Evolutionary conservation across 2,329 filamentous ascomycete species (phyloP).

Genomic region (Exophiala lecanii-corni): DNA sequence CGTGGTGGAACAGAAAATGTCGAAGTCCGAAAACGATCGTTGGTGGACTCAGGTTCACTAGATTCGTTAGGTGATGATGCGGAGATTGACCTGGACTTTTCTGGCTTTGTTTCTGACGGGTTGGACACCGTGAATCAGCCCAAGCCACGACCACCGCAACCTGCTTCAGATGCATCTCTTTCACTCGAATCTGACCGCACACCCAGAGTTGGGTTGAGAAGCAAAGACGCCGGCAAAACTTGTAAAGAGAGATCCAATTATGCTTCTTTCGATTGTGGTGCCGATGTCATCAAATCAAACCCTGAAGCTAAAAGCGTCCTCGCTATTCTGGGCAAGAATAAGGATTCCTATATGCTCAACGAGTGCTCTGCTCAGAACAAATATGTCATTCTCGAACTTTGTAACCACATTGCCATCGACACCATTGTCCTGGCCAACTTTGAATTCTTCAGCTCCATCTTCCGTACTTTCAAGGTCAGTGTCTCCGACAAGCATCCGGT

Average conservation of each 20-base stretch:
- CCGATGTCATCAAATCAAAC: conserved; percentile 87
- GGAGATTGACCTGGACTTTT: conserved; percentile 74
- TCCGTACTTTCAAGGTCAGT: conserved; percentile 82
- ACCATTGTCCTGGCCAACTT: conserved; percentile 97
- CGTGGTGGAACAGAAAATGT: conserved; percentile 38
- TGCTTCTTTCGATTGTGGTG: conserved; percentile 93
- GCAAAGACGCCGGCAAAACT: conserved; percentile 92
- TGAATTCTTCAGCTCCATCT: conserved; percentile 98
- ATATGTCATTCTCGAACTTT: conserved; percentile 90
- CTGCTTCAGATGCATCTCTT: conserved; percentile 40
- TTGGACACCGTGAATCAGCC: conserved; percentile 27
- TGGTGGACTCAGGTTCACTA: conserved; percentile 62
- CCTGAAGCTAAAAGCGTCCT: conserved; percentile 80
- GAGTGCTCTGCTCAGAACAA: conserved; percentile 84
- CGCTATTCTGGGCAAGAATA: conserved; percentile 88
- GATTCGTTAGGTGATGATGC: conserved; percentile 81
- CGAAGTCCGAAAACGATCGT: conserved; percentile 42
- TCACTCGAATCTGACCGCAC: conserved; percentile 39
- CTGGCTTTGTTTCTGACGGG: conserved; percentile 52
- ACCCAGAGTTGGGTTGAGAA: conserved; percentile 58
- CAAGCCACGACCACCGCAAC: conserved; percentile 18
- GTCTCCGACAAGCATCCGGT: conserved; percentile 93
- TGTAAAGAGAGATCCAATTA: conserved; percentile 98
- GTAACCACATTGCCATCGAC: conserved; percentile 80
- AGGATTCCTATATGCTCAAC: conserved; percentile 97